Evolutionary conservation across 2,329 filamentous ascomycete genomes (phyloP).

Genomic region (Lasiodiplodia citricola): DNA sequence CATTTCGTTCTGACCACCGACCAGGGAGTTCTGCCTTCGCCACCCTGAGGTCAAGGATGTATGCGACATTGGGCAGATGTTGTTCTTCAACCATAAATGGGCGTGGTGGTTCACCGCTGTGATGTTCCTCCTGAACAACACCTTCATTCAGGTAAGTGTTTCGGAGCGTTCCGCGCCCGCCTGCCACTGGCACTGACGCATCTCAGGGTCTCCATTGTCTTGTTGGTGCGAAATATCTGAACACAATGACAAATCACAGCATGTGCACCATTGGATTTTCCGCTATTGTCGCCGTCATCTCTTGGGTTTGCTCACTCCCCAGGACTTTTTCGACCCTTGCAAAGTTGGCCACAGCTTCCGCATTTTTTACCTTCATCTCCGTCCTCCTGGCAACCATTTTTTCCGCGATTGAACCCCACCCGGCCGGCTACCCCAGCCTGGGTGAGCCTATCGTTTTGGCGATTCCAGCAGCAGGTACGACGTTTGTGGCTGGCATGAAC

Average conservation of each 20-base stretch:
- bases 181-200: neutral
- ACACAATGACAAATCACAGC: constrained; percentile 78
- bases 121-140: constrained; percentile 95
- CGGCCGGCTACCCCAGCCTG: constrained; percentile 62
- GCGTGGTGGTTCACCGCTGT: constrained; percentile 71
- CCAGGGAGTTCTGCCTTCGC: constrained; percentile 85
- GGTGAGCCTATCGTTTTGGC: constrained; percentile 73
- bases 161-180: constrained; percentile 55
- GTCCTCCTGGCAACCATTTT: constrained; percentile 86
- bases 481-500: constrained; percentile 81
- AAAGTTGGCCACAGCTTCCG: constrained; percentile 78
- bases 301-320: constrained; percentile 79
- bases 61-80: constrained; percentile 93
- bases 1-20: neutral
- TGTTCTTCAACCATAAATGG: constrained; percentile 85
- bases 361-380: constrained; percentile 87
- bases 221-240: constrained; percentile 83
- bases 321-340: constrained; percentile 83
- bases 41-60: constrained; percentile 92
- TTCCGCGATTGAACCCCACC: constrained; percentile 75
- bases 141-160: constrained; percentile 65
- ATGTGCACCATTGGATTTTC: constrained; percentile 83
- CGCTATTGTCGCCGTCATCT: constrained; percentile 74
- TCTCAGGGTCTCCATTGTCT: constrained; percentile 76
- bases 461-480: constrained; percentile 71